These are phyloP conservation scores for Staphylotrichum longicolle DNA, from an alignment of 495 filamentous ascomycete genomes.

Conservation along the genomic window DNA sequence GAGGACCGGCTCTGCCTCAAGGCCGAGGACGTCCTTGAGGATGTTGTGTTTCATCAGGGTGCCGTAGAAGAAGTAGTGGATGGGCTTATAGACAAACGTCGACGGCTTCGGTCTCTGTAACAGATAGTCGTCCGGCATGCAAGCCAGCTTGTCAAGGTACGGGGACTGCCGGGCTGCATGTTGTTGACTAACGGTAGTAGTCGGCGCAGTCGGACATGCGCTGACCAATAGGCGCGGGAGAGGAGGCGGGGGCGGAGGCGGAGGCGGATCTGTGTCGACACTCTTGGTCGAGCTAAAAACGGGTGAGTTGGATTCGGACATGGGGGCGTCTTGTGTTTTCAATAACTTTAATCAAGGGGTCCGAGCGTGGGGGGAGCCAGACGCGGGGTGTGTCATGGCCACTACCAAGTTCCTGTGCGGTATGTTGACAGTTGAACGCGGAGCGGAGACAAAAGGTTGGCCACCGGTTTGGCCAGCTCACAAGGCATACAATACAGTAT, in stretches of 20 bases:
- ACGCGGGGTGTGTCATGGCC: too few relatives aligned
- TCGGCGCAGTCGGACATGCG: neutral
- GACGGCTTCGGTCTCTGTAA: neutral
- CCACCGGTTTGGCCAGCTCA: too few relatives aligned
- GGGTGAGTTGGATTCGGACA: neutral
- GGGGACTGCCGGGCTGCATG: neutral
- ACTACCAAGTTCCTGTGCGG: too few relatives aligned
- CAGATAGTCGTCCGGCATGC: neutral
- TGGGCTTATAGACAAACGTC: neutral
- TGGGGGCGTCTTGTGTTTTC: neutral
- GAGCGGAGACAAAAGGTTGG: too few relatives aligned
- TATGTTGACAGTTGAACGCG: too few relatives aligned
- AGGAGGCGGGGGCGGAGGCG: neutral
- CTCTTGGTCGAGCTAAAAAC: neutral
- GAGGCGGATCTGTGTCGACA: neutral
- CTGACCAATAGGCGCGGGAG: neutral
- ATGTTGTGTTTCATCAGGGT: constrained; percentile 3
- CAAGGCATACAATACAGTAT: too few relatives aligned
- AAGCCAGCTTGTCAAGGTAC: constrained; percentile 3
- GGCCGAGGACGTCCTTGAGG: constrained; percentile 4
- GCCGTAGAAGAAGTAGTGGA: constrained; percentile 14
- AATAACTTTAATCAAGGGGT: neutral
- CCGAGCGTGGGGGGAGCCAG: too few relatives aligned
- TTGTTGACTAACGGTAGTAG: too few relatives aligned
- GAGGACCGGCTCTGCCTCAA: neutral